Evolutionary conservation across 169 alveolate genomes (phyloP).

Genomic region (Plasmodium blacklocki): DNA sequence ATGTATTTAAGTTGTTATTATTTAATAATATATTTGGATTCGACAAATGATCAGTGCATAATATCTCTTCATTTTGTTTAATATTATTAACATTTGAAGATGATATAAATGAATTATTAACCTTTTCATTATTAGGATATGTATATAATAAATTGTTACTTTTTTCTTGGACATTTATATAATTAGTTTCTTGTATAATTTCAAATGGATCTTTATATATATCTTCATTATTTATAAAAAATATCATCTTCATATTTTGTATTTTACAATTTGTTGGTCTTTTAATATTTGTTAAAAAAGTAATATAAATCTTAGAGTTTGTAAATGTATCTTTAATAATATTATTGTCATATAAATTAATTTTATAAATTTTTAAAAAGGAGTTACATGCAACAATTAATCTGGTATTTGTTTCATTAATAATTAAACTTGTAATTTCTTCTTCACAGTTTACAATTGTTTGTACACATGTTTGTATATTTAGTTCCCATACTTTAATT

Average conservation of each 20-base stretch:
- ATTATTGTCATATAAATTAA: slow-evolving; percentile 29
- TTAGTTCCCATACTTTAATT: slow-evolving; percentile 90
- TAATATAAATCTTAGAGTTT: slow-evolving; percentile 40
- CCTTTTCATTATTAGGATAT: background rate
- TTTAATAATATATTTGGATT: background rate
- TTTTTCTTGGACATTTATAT: slow-evolving; percentile 2
- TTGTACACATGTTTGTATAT: slow-evolving; percentile 89
- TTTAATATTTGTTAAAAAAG: slow-evolving; percentile 36
- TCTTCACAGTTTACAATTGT: slow-evolving; percentile 88
- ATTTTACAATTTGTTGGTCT: slow-evolving; percentile 21
- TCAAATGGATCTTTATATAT: background rate
- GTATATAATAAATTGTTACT: background rate
- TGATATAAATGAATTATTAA: background rate
- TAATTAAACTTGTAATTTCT: slow-evolving; percentile 82
- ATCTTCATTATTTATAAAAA: slow-evolving; percentile 23
- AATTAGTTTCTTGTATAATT: background rate
- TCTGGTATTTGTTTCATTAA: slow-evolving; percentile 60
- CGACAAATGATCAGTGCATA: background rate
- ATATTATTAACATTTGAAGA: too few relatives aligned
- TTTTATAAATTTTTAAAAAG: slow-evolving; percentile 44
- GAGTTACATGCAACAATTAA: slow-evolving; percentile 58
- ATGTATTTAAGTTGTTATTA: slow-evolving; percentile 9
- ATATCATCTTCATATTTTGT: slow-evolving; percentile 39
- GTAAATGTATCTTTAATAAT: slow-evolving; percentile 29
- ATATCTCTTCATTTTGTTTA: background rate